phyloP scores from a whole-genome alignment of 2,329 filamentous ascomycete species.

The Neofusicoccum kwambonambiense region DNA sequence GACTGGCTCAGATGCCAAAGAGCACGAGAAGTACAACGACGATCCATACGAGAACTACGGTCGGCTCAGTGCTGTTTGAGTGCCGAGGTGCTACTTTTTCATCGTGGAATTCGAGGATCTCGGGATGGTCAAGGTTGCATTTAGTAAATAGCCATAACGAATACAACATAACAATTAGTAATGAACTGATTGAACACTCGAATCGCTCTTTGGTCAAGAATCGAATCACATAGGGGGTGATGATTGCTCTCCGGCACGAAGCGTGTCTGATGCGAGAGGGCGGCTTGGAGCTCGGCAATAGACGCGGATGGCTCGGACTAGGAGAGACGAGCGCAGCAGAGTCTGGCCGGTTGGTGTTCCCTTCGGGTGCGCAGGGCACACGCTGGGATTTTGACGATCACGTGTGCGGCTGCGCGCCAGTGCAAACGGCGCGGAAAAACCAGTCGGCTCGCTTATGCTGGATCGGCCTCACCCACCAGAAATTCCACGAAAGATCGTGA shows the following conservation, averaged over 20 bases:
- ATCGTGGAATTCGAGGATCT: too few relatives aligned
- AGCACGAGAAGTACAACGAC: slow-evolving; percentile 27
- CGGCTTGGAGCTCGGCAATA: background rate
- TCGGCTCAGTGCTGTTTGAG: slow-evolving; percentile 1
- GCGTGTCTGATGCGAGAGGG: too few relatives aligned
- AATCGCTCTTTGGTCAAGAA: too few relatives aligned
- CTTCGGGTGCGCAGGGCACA: background rate
- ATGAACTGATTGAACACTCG: too few relatives aligned
- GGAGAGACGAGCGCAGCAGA: background rate
- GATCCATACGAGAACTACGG: slow-evolving; percentile 19
- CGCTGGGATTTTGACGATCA: background rate
- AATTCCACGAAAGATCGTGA: slow-evolving; percentile 11
- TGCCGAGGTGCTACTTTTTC: background rate
- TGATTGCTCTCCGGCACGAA: too few relatives aligned
- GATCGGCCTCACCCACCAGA: slow-evolving; percentile 11
- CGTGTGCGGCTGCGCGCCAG: background rate
- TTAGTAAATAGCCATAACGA: too few relatives aligned
- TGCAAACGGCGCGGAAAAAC: slow-evolving; percentile 8
- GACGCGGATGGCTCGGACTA: background rate
- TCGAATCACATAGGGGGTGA: too few relatives aligned
- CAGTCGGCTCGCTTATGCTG: slow-evolving; percentile 12
- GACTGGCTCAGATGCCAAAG: slow-evolving; percentile 24
- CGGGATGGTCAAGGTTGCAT: too few relatives aligned
- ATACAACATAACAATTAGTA: too few relatives aligned
- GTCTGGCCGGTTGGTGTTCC: background rate